Conservation (phyloP, 306 rosid species). For the Cajanus cajan region DNA sequence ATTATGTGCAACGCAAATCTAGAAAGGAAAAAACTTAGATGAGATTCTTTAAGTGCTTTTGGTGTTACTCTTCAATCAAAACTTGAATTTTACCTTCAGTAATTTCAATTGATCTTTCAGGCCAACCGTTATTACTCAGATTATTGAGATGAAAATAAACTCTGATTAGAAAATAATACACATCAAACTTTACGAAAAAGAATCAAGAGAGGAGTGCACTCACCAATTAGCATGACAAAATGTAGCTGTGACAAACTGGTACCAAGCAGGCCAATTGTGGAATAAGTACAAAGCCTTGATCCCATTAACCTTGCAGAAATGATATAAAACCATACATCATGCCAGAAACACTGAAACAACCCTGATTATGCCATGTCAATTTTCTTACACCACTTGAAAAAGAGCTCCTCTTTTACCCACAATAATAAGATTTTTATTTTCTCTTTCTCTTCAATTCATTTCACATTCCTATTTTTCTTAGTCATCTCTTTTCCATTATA, state of each 20-base stretch:
- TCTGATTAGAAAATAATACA: not conserved
- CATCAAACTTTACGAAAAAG: not conserved
- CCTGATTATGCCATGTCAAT: not conserved
- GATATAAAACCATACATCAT: not conserved
- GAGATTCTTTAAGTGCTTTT: not conserved
- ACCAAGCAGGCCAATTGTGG: constrained; percentile 83
- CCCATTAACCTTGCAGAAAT: constrained; percentile 52
- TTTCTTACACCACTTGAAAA: not conserved
- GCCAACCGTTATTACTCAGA: too few relatives aligned
- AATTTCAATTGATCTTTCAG: not conserved
- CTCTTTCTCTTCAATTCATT: not conserved
- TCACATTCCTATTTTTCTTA: not conserved
- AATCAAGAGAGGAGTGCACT: constrained; percentile 30
- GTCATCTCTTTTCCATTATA: not conserved
- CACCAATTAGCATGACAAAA: constrained; percentile 98
- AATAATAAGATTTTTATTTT: not conserved
- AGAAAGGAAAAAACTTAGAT: not conserved
- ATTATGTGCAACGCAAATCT: not conserved
- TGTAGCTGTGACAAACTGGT: constrained; percentile 90
- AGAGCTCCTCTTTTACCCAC: not conserved
- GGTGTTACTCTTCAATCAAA: not conserved
- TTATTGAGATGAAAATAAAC: too few relatives aligned
- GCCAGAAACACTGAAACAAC: not conserved
- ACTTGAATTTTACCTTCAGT: not conserved
- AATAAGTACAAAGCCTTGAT: constrained; percentile 65